Evolutionary conservation across 2,329 filamentous ascomycete genomes (phyloP), one percentile per base, ranked within the genome.

Genomic region (Alternaria panax): DNA sequence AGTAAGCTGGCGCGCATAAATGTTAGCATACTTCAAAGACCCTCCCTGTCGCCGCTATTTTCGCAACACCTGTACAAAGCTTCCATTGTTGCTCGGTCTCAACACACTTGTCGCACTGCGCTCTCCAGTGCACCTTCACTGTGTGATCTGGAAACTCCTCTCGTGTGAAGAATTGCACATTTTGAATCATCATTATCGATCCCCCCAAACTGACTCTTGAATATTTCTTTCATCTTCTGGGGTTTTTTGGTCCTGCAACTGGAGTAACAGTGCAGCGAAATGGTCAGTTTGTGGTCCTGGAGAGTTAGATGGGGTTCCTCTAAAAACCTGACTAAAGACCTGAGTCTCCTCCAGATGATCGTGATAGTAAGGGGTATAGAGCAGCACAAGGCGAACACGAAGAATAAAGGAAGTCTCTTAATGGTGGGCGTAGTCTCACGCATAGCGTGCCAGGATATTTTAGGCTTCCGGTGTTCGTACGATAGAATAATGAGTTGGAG

Each of bases 331-430:
- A 9, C n/a, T 20, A 9, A 38, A 11, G 36, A 38, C 6, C 34
- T 36, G 16, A 1, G 34, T 36, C 16, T 2, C 11, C 4, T 27
- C 25, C 25, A 27, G 25, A 27, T 27, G 8, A 27, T n/a, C n/a
- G n/a, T n/a, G n/a, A n/a, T n/a, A n/a, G n/a, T n/a, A n/a, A n/a
- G n/a, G n/a, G n/a, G n/a, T n/a, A n/a, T n/a, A n/a, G n/a, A n/a
- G n/a, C n/a, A n/a, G n/a, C n/a, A 36, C 1, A 8, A n/a, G 16
- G 4, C 0, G 5, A 36, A 36, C 0, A n/a, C 8, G 3, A 7
- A 38, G 1, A 1, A 11, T 9, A 12, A 38, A 20, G 7, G 4
- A 38, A 5, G 20, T 38, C 8, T 20, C 20, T 8, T 20, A 4
- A 9, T 20, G 9, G n/a, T 38, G 7, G 36, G n/a, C 4, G 36